Evolutionary conservation across 805 yeast genomes (phyloP).

Genomic region (Torulaspora quercuum): DNA sequence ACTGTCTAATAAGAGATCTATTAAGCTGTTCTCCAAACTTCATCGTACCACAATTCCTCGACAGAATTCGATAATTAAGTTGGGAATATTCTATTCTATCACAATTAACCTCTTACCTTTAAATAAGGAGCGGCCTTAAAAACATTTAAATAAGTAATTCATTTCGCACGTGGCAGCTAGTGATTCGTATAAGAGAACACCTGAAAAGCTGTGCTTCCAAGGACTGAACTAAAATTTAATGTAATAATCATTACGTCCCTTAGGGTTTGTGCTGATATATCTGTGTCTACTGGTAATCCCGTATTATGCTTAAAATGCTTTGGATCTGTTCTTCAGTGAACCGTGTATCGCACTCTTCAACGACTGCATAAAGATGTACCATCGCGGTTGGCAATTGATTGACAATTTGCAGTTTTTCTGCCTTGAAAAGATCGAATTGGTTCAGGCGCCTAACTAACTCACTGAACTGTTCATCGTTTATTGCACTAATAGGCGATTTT

Average conservation of each 20-base stretch:
- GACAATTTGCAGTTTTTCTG: slow-evolving; percentile 79
- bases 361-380: slow-evolving; percentile 72
- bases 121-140: no score
- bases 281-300: slow-evolving; percentile 34
- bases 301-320: slow-evolving; percentile 53
- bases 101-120: no score
- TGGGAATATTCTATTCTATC: no score
- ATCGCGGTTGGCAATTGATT: slow-evolving; percentile 75
- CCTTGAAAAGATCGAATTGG: slow-evolving; percentile 61
- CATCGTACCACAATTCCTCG: no score
- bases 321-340: slow-evolving; percentile 66
- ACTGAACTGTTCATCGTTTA: slow-evolving; percentile 33
- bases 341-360: slow-evolving; percentile 91
- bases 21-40: slow-evolving; percentile 94
- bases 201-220: no score
- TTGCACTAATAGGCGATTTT: slow-evolving; percentile 27
- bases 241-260: no score
- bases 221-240: no score
- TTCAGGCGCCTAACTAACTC: slow-evolving; percentile 32
- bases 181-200: no score
- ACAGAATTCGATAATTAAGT: no score
- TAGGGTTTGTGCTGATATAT: no score
- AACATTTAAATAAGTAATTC: no score
- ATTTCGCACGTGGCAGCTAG: no score
- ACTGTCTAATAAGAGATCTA: slow-evolving; percentile 84